phyloP scores from a whole-genome alignment of 805 yeast genomes.

The Starmerella bombi region DNA sequence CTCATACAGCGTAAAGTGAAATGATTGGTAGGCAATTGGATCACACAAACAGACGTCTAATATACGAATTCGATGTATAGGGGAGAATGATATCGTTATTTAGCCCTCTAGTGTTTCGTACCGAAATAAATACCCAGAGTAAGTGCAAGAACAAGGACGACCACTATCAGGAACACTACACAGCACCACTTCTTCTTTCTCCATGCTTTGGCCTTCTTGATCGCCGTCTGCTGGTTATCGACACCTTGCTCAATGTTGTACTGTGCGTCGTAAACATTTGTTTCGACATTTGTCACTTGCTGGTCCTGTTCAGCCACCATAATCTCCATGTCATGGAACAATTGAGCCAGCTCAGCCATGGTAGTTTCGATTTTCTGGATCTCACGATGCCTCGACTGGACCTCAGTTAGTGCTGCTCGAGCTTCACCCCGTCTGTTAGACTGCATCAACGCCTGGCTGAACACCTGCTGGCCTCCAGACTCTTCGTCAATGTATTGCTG shows the following conservation, averaged over 20 bases:
- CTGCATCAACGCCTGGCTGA: constrained; percentile 67
- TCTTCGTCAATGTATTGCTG: constrained; percentile 72
- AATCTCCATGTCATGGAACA: constrained; percentile 92
- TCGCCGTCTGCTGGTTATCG: constrained; percentile 85
- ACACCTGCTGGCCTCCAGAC: constrained; percentile 68
- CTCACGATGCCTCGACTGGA: constrained; percentile 89
- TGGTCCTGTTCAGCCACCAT: constrained; percentile 92
- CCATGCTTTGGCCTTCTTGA: constrained; percentile 71
- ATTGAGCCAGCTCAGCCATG: constrained; percentile 87
- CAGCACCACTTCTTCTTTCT: constrained; percentile 82
- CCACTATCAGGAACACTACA: constrained; percentile 29
- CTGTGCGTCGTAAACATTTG: constrained; percentile 70
- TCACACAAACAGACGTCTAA: no score
- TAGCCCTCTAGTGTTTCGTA: constrained; percentile 9
- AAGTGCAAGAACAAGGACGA: constrained; percentile 22
- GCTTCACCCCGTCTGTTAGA: constrained; percentile 50
- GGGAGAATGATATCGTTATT: no score
- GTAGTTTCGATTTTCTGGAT: constrained; percentile 86
- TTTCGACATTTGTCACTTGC: constrained; percentile 66
- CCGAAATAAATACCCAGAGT: constrained; percentile 21
- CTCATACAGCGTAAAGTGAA: no score
- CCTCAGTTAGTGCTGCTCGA: constrained; percentile 85
- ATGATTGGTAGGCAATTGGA: no score
- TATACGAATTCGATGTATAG: no score
- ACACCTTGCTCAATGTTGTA: constrained; percentile 87